Evolutionary conservation across 2,329 filamentous ascomycete species (phyloP), one percentile per base, ranked within the genome.

Genomic region (Lasiodiplodia theobromae): DNA sequence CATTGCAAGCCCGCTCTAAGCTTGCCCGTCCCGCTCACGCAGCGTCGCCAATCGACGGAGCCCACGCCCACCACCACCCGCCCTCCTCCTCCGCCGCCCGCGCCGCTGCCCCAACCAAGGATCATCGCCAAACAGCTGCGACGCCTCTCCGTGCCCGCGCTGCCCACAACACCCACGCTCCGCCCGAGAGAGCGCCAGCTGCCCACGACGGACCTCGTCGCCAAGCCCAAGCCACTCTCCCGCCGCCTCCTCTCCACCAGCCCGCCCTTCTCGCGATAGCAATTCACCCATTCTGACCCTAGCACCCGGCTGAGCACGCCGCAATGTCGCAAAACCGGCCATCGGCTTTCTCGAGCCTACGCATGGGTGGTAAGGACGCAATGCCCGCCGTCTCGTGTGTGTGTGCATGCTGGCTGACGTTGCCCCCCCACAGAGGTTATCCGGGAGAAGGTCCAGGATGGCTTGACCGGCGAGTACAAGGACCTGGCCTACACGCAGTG

Each of bases 401-500:
- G 52, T 57, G 70, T 70, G 63, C 70, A 75, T 79, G 73, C 76
- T 21, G n/a, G 73, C 81, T 83, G 75, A 83, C 77, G 40, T n/a
- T 47, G 14, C 44, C 62, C 69, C 78, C 63, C 69, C 78, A 34
- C 31, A 98, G 96, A 99, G 87, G 92, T 98, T 73, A 93, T 99
- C 80, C 94, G 94, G 80, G 96, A 99, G 84, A 98, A 97, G 85
- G 96, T 99, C 74, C 96, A 99, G 82, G 96, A 99, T 86, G 96
- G 96, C 79, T 86, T 97, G 73, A 99, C 96, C 16, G 96, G 96
- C 76, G 96, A 99, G 82, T 97, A 94, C 76, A 91, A 93, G 81
- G 96, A 99, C 77, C 89, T 99, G 83, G 93, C 97, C 81, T 99
- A 99, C 82, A 98, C 96, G 68, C 96, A 98, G 81, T 98, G 95